Evolutionary conservation across 2,329 filamentous ascomycete genomes (phyloP), one percentile per base, ranked within the genome.

Genomic region (Penicillium glabrum): DNA sequence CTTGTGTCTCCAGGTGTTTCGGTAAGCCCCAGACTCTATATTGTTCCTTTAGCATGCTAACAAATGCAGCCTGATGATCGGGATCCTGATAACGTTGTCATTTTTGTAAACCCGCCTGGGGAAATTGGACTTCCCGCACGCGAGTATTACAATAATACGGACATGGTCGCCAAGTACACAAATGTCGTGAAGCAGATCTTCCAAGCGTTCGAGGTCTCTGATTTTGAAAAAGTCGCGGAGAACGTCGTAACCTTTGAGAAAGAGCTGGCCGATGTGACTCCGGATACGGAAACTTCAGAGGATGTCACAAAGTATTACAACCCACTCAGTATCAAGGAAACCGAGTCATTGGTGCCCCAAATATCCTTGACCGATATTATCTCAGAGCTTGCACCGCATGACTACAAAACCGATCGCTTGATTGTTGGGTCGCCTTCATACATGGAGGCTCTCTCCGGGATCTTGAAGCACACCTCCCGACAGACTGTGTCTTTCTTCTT

Each of bases 291-390:
- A 67, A 82, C 85, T 53, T 79, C 80, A 19, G 77, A 85, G 57
- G 85, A 88, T 69, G 83, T 88, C 46, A 87, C 84, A 13, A 83
- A 88, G 75, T 85, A 83, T 61, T 89, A 89, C 72, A 89, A 89
- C 64, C 86, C 86, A 1, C 82, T 82, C 69, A 80, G 79, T 9
- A 70, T 88, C 19, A 73, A 81, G 11, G 82, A 88, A 53, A 82
- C 81, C 6, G 76, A 80, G 33, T 75, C 76, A 3, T 73, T 89
- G 23, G 72, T 83, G 0, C 86, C 87, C 1, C 78, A 84, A 52
- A 73, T 89, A 10, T 78, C 80, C 13, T 70, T 89, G 2, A 72
- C 80, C 19, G 71, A 76, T 5, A 73, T 88, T 1, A 75, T 89
- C 43, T 73, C 75, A 9, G 75, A 71, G 3, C 76, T 88, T 27